These are phyloP conservation scores for Spencermartinsiella ligniputridi DNA, from an alignment of 1,139 yeast species.

Conservation along the genomic window DNA sequence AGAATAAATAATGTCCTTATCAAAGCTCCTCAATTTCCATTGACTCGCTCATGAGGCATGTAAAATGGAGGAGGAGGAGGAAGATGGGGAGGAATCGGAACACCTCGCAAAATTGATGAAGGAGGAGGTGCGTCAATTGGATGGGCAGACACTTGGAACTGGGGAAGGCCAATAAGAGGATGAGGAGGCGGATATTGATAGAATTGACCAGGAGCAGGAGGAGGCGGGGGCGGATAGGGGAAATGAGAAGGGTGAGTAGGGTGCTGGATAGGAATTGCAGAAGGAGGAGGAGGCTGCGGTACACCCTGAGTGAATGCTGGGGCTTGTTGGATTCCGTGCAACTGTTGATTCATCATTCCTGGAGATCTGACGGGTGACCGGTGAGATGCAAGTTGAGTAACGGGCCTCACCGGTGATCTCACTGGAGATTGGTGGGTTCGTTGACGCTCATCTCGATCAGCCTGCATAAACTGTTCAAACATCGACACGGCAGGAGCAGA, in stretches of 20 bases:
- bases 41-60: neutral
- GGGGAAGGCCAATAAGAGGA: constrained; percentile 2
- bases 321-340: neutral
- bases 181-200: neutral
- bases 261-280: neutral
- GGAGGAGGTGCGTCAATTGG: constrained; percentile 3
- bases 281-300: neutral
- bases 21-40: neutral
- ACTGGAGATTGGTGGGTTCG: constrained; percentile 3
- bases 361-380: neutral
- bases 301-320: neutral
- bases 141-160: constrained; percentile 4
- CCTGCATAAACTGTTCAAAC: constrained; percentile 26
- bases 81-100: constrained; percentile 2
- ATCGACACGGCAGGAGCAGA: constrained; percentile 12
- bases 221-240: neutral
- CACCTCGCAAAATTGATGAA: neutral
- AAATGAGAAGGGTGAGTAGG: neutral
- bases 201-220: neutral
- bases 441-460: constrained; percentile 22
- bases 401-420: neutral
- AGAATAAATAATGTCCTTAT: constrained; percentile 5
- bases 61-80: constrained; percentile 4
- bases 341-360: neutral
- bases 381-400: neutral